Percentiles rank a stretch among this genome's conserved stretches.
phyloP scores from a whole-genome alignment of 441 rosid species.

The Gossypium gossypioides region DNA sequence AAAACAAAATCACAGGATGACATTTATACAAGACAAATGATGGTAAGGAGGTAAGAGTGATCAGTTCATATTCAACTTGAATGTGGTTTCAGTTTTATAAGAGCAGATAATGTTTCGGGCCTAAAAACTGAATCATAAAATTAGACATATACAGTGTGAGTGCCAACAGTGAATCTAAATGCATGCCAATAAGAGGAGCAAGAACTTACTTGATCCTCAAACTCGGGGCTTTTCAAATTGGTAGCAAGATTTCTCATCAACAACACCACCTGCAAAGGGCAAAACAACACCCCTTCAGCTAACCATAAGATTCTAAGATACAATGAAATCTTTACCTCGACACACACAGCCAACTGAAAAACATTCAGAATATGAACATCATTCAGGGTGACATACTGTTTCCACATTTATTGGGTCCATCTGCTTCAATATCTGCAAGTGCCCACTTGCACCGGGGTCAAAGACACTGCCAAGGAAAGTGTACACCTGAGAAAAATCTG shows the following conservation, averaged over 20 bases:
- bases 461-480: slow-evolving; percentile 87
- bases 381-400: slow-evolving; percentile 45
- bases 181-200: neutral
- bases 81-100: neutral
- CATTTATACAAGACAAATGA: neutral
- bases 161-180: neutral
- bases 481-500: slow-evolving; percentile 85
- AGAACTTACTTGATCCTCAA: slow-evolving; percentile 69
- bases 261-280: slow-evolving; percentile 47
- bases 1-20: neutral
- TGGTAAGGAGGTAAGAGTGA: neutral
- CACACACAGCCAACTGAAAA: neutral
- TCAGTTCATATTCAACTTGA: neutral
- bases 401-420: slow-evolving; percentile 84
- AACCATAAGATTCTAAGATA: neutral
- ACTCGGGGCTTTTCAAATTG: slow-evolving; percentile 74
- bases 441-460: slow-evolving; percentile 41
- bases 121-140: neutral
- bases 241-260: slow-evolving; percentile 83
- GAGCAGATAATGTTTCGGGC: neutral
- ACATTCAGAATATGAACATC: neutral
- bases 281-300: slow-evolving; percentile 2
- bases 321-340: neutral
- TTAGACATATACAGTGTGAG: neutral
- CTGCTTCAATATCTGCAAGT: slow-evolving; percentile 66